phyloP scores from a whole-genome alignment of 441 rosid genomes.

The Erodium moschatum region DNA sequence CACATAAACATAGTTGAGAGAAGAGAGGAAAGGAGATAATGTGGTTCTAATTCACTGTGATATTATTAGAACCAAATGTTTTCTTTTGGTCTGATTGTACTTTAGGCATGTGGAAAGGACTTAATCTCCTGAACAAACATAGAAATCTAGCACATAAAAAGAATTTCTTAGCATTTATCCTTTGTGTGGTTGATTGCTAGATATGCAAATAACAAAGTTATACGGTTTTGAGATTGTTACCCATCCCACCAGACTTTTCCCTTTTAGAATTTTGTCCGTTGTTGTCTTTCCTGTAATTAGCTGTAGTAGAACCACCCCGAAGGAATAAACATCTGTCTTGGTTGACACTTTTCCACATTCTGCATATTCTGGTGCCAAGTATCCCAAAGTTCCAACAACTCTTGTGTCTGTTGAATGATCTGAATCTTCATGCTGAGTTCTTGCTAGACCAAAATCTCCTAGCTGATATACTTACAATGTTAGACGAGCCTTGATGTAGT shows the following conservation, averaged over 20 bases:
- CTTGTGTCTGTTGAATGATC: slow-evolving; percentile 27
- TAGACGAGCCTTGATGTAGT: slow-evolving; percentile 1
- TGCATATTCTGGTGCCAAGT: slow-evolving; percentile 43
- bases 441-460: slow-evolving; percentile 43
- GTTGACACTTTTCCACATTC: slow-evolving; percentile 32
- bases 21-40: no score
- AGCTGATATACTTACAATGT: slow-evolving; percentile 22
- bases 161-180: not conserved
- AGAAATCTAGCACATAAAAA: not conserved
- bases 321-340: slow-evolving; percentile 47
- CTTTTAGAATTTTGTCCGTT: slow-evolving; percentile 16
- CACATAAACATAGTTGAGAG: no score
- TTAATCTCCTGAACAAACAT: no score
- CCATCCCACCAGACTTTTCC: slow-evolving; percentile 27
- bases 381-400: slow-evolving; percentile 32
- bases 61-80: no score
- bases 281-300: slow-evolving; percentile 29
- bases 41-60: no score
- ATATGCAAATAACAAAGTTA: not conserved
- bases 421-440: slow-evolving; percentile 12
- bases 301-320: slow-evolving; percentile 42
- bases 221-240: slow-evolving; percentile 20
- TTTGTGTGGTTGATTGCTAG: not conserved
- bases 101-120: no score
- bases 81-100: no score